Percentiles rank a stretch among this genome's conserved stretches.
phyloP scores from a whole-genome alignment of 2,329 filamentous ascomycete species.

The Sporothrix phasma region DNA sequence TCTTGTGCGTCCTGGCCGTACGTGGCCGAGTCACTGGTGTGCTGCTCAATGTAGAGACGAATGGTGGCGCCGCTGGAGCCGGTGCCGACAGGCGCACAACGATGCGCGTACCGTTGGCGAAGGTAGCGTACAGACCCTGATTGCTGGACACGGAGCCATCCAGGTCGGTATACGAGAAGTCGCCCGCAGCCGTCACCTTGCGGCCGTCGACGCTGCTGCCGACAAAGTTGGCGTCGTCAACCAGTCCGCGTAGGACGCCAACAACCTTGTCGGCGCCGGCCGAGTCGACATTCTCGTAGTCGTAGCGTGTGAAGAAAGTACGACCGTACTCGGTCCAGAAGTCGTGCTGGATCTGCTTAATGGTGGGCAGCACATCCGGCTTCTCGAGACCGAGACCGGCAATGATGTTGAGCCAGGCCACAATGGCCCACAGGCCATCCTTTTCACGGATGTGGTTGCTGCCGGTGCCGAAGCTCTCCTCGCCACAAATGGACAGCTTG shows the following conservation, averaged over 20 bases:
- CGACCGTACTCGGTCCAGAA: conserved; percentile 96
- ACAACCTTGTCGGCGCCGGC: conserved; percentile 88
- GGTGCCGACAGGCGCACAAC: conserved; percentile 88
- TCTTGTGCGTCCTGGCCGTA: conserved; percentile 81
- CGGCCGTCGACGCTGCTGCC: conserved; percentile 67
- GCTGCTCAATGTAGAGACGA: conserved; percentile 92
- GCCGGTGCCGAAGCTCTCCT: conserved; percentile 96
- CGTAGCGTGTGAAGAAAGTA: conserved; percentile 98
- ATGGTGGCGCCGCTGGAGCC: conserved; percentile 94
- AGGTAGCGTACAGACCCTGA: conserved; percentile 90
- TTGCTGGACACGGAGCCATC: conserved; percentile 92
- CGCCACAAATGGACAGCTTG: conserved; percentile 96
- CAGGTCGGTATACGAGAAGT: conserved; percentile 98
- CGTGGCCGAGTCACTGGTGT: conserved; percentile 69
- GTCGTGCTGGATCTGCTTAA: conserved; percentile 90
- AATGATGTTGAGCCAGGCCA: conserved; percentile 98
- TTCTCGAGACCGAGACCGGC: conserved; percentile 81
- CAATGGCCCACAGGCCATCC: conserved; percentile 93
- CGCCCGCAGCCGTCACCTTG: conserved; percentile 80
- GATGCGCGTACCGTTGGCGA: conserved; percentile 88
- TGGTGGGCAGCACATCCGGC: conserved; percentile 72
- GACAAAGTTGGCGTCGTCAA: conserved; percentile 64
- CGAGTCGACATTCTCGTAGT: conserved; percentile 91
- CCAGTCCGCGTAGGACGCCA: conserved; percentile 66
- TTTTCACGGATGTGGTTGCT: conserved; percentile 99